Evolutionary conservation across 192 early-diverging fungal species (phyloP).

Genomic region (Podila epigama): DNA sequence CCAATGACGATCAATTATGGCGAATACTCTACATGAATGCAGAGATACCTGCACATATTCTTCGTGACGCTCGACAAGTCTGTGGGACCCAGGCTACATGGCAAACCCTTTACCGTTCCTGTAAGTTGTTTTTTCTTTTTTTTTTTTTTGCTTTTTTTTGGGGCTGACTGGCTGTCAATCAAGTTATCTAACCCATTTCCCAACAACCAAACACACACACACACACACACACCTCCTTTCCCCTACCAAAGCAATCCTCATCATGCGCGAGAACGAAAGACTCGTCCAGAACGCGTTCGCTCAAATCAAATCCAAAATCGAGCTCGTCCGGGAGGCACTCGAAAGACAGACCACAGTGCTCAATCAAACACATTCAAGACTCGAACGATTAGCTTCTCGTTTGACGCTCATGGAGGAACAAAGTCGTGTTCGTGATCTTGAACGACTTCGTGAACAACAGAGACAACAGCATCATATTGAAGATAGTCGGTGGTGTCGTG

Average conservation of each 20-base stretch:
- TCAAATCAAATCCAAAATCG: slow-evolving; percentile 30
- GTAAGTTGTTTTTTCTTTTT: neutral
- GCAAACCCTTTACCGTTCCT: slow-evolving; percentile 1
- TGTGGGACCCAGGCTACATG: slow-evolving; percentile 3
- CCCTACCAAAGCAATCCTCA: slow-evolving; percentile 10
- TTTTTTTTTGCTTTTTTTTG: neutral
- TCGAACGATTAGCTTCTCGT: slow-evolving; percentile 15
- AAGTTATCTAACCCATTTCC: neutral
- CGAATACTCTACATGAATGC: neutral
- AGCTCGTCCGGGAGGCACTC: slow-evolving; percentile 20
- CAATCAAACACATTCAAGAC: slow-evolving; percentile 22
- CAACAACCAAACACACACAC: neutral
- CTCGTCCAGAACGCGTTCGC: slow-evolving; percentile 3
- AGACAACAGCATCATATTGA: slow-evolving; percentile 9
- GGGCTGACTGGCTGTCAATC: neutral
- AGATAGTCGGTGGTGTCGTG: slow-evolving; percentile 26
- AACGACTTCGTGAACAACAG: slow-evolving; percentile 1
- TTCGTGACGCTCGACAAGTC: slow-evolving; percentile 8
- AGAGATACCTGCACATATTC: neutral
- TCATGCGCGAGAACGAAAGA: slow-evolving; percentile 28
- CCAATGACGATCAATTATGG: slow-evolving; percentile 43
- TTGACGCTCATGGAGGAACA: slow-evolving; percentile 28
- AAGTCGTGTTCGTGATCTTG: slow-evolving; percentile 13
- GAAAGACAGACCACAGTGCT: slow-evolving; percentile 21
- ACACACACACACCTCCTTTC: too few species aligned